phyloP scores from a whole-genome alignment of 345 rosid genomes.

The Draba incana region DNA sequence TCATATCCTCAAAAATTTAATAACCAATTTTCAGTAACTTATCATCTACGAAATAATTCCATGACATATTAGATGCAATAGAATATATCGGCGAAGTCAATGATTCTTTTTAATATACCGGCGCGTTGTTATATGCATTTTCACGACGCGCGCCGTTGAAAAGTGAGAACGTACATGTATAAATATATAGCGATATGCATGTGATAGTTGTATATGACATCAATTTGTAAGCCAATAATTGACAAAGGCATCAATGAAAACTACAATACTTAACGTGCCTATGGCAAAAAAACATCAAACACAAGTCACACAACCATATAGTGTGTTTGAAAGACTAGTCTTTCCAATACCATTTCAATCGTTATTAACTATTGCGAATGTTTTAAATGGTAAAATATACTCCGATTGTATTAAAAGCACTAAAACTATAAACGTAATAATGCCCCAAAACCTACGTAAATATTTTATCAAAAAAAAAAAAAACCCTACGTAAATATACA shows the following conservation, averaged over 20 bases:
- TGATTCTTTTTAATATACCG: not conserved
- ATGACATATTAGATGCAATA: not conserved
- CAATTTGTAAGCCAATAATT: constrained; percentile 14
- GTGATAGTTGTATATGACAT: constrained; percentile 17
- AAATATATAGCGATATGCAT: not conserved
- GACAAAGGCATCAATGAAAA: constrained; percentile 14
- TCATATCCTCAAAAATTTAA: not conserved
- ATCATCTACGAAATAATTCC: not conserved
- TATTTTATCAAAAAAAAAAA: too few relatives aligned
- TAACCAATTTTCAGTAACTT: not conserved
- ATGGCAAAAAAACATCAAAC: not conserved
- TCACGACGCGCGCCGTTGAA: not conserved
- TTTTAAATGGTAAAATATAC: too few relatives aligned
- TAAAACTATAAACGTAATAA: constrained; percentile 6
- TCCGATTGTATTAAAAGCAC: not conserved
- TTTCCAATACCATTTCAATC: too few relatives aligned
- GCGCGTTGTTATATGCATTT: not conserved
- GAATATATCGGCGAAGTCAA: too few relatives aligned
- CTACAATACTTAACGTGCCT: constrained; percentile 31
- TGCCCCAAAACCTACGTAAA: constrained; percentile 15
- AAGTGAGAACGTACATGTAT: constrained; percentile 13
- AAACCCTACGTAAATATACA: not conserved
- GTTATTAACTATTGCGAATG: too few relatives aligned
- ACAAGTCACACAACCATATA: too few relatives aligned
- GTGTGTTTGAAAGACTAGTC: too few relatives aligned